Evolutionary conservation across 805 yeast species (phyloP).

Genomic region (Saturnispora besseyi): DNA sequence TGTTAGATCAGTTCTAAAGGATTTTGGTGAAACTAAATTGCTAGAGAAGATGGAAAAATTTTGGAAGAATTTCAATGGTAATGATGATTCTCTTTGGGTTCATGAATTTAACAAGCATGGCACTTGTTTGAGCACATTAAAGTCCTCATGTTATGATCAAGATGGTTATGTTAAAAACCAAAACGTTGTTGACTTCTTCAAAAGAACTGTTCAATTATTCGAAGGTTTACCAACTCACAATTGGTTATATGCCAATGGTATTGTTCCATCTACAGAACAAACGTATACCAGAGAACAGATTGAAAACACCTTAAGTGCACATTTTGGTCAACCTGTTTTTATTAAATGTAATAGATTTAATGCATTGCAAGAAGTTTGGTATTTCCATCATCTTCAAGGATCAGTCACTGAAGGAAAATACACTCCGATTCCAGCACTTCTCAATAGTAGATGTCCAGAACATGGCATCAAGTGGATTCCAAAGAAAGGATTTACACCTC

Average conservation of each 20-base stretch:
- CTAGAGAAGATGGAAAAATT: constrained; percentile 44
- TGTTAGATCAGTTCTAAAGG: constrained; percentile 37
- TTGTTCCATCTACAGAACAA: constrained; percentile 49
- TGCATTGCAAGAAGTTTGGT: constrained; percentile 65
- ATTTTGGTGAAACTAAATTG: constrained; percentile 42
- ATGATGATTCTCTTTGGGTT: constrained; percentile 67
- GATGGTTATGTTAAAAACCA: constrained; percentile 23
- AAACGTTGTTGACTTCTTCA: constrained; percentile 63
- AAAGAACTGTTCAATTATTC: constrained; percentile 49
- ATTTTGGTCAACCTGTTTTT: constrained; percentile 48
- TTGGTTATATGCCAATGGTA: constrained; percentile 59
- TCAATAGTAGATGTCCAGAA: constrained; percentile 56
- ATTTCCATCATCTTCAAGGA: constrained; percentile 69
- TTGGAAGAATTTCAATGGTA: constrained; percentile 71
- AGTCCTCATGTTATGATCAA: constrained; percentile 56
- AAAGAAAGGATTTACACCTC: constrained; percentile 32
- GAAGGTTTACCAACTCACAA: constrained; percentile 55
- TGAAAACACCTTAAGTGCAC: constrained; percentile 39
- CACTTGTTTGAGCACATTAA: constrained; percentile 78
- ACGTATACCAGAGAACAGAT: constrained; percentile 53
- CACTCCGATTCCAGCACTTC: constrained; percentile 49
- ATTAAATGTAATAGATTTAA: constrained; percentile 49
- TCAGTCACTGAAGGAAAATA: constrained; percentile 60
- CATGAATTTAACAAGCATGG: constrained; percentile 95
- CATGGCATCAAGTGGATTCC: constrained; percentile 66